A percentile compares a stretch with the other conserved stretches of the same genome.
phyloP scores from a whole-genome alignment of 352 stramenopile species.

The Halophytophthora batemanensis region DNA sequence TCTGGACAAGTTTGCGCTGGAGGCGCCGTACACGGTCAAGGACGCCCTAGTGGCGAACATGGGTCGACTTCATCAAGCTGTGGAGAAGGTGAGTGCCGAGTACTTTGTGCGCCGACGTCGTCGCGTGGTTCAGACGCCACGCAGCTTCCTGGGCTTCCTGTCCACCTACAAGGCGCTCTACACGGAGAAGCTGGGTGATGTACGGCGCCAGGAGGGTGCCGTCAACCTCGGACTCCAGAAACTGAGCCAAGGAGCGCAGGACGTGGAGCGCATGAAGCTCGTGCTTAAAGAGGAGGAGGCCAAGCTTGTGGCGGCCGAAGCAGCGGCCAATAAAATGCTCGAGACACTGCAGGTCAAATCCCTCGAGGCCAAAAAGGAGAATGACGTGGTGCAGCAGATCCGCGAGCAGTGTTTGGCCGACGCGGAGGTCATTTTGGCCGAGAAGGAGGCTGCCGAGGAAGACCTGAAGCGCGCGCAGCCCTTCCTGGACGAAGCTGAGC shows the following conservation, averaged over 20 bases:
- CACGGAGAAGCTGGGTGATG: constrained; percentile 64
- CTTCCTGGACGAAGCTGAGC: constrained; percentile 88
- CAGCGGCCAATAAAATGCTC: constrained; percentile 81
- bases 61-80: constrained; percentile 69
- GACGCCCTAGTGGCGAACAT: constrained; percentile 69
- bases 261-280: constrained; percentile 91
- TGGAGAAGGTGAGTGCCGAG: constrained; percentile 62
- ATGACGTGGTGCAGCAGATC: constrained; percentile 84
- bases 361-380: constrained; percentile 89
- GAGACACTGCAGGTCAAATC: constrained; percentile 75
- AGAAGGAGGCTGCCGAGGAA: constrained; percentile 86
- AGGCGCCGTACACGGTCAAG: constrained; percentile 49
- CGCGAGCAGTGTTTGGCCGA: constrained; percentile 85
- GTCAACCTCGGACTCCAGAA: constrained; percentile 89
- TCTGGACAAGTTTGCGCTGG: constrained; percentile 63
- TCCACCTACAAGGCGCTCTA: constrained; percentile 79
- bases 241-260: constrained; percentile 78
- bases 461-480: constrained; percentile 89
- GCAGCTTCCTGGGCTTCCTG: constrained; percentile 87
- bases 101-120: constrained; percentile 78
- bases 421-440: constrained; percentile 66
- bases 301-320: constrained; percentile 81
- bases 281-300: constrained; percentile 85
- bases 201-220: constrained; percentile 73
- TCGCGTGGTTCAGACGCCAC: constrained; percentile 87